Conservation (phyloP, 495 filamentous ascomycete species). For the Penicillium silybi region DNA sequence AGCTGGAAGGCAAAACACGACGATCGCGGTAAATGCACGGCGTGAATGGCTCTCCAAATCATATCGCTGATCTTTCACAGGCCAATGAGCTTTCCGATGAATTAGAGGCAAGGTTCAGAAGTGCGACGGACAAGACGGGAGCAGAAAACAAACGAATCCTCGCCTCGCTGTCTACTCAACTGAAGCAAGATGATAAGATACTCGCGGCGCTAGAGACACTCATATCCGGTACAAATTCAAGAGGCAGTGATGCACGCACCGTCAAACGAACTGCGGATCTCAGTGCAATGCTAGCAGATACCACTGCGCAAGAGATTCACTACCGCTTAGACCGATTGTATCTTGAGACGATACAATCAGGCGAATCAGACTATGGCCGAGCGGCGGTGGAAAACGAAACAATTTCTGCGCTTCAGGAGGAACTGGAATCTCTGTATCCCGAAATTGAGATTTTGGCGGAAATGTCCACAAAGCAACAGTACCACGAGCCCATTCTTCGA, state of each 20-base stretch:
- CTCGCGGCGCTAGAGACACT: constrained; percentile 29
- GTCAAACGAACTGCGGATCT: constrained; percentile 28
- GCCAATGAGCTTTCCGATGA: constrained; percentile 31
- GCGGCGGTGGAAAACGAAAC: constrained; percentile 8
- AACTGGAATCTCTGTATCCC: constrained; percentile 58
- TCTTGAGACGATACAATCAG: constrained; percentile 27
- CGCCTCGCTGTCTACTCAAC: constrained; percentile 26
- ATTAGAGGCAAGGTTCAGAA: constrained; percentile 27
- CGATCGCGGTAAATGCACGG: constrained; percentile 27
- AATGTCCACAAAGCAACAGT: constrained; percentile 59
- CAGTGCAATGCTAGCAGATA: constrained; percentile 26
- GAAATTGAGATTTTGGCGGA: constrained; percentile 61
- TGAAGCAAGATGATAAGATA: constrained; percentile 39
- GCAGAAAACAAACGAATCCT: constrained; percentile 36
- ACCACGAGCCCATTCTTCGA: constrained; percentile 51
- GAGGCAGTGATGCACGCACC: constrained; percentile 26
- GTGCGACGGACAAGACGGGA: constrained; percentile 29
- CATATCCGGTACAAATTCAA: constrained; percentile 25
- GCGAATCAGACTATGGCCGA: neutral
- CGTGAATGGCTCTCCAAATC: neutral
- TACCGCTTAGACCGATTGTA: constrained; percentile 44
- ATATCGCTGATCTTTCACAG: constrained; percentile 25
- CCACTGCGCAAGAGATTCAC: constrained; percentile 37
- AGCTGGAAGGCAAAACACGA: constrained; percentile 32
- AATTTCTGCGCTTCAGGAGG: constrained; percentile 47